phyloP scores from a whole-genome alignment of 495 filamentous ascomycete genomes.

The Lasiosphaeria hispida region DNA sequence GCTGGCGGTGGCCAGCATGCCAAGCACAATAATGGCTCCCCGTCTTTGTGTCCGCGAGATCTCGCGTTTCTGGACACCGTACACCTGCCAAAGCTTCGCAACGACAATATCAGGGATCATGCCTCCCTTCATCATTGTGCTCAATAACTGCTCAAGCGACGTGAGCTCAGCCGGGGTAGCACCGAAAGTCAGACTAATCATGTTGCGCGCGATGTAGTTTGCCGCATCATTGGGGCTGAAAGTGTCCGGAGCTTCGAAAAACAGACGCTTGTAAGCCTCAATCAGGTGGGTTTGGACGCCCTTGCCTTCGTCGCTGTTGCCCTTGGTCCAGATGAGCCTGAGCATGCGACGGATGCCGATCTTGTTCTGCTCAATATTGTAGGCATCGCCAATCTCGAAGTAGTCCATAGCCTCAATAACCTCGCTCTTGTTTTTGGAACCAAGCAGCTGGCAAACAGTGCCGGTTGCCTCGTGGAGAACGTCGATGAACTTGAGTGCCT shows the following conservation, averaged over 20 bases:
- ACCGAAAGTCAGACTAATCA: slow-evolving; percentile 97
- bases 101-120: slow-evolving; percentile 83
- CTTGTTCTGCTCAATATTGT: slow-evolving; percentile 90
- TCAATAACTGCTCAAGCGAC: slow-evolving; percentile 88
- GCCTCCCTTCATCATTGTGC: slow-evolving; percentile 95
- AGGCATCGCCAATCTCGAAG: slow-evolving; percentile 89
- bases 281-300: slow-evolving; percentile 96
- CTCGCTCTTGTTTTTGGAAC: slow-evolving; percentile 94
- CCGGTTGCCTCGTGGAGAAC: slow-evolving; percentile 79
- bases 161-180: slow-evolving; percentile 92
- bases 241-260: slow-evolving; percentile 87
- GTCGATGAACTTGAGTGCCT: slow-evolving; percentile 92
- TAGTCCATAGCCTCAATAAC: slow-evolving; percentile 99
- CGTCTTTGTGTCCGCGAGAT: slow-evolving; percentile 90
- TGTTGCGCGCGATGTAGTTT: slow-evolving; percentile 94
- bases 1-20: slow-evolving; percentile 92
- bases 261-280: slow-evolving; percentile 92
- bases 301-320: slow-evolving; percentile 98
- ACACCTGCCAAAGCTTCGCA: slow-evolving; percentile 95
- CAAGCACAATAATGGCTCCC: slow-evolving; percentile 92
- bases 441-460: slow-evolving; percentile 79
- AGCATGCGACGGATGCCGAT: slow-evolving; percentile 91
- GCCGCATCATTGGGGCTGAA: slow-evolving; percentile 88
- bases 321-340: slow-evolving; percentile 97
- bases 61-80: slow-evolving; percentile 87